Evolutionary conservation across 2,329 filamentous ascomycete genomes (phyloP).

Genomic region (Cryoendolithus antarcticus): DNA sequence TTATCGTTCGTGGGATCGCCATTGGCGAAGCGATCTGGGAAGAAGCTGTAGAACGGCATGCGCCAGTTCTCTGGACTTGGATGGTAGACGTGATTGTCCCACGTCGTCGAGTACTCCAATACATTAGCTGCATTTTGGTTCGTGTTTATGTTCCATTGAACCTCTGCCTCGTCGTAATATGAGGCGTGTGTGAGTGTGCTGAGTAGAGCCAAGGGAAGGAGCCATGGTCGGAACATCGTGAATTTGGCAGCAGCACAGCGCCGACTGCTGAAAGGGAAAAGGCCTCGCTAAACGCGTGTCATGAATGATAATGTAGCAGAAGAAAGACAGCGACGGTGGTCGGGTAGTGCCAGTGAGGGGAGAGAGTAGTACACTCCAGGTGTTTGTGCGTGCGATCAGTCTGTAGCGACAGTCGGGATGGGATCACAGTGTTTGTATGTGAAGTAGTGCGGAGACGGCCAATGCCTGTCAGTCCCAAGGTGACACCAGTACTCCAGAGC

Average conservation of each 20-base stretch:
- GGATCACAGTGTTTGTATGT: too few species aligned
- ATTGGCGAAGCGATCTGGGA: slow-evolving; percentile 52
- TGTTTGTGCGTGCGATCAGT: too few species aligned
- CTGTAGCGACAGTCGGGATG: too few species aligned
- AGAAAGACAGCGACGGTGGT: too few species aligned
- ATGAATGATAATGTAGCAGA: slow-evolving; percentile 3
- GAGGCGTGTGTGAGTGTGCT: slow-evolving; percentile 11
- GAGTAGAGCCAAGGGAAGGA: slow-evolving; percentile 5
- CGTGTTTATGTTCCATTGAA: slow-evolving; percentile 48
- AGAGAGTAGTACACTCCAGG: too few species aligned
- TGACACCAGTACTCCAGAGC: too few species aligned
- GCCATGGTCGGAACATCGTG: slow-evolving; percentile 7
- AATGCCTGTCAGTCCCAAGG: too few species aligned
- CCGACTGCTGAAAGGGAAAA: slow-evolving; percentile 13
- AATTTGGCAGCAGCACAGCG: slow-evolving; percentile 8
- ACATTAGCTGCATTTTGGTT: slow-evolving; percentile 44
- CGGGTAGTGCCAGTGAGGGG: too few species aligned
- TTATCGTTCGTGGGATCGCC: slow-evolving; percentile 54
- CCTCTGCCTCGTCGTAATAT: slow-evolving; percentile 37
- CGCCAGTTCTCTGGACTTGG: slow-evolving; percentile 51
- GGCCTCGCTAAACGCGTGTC: slow-evolving; percentile 24
- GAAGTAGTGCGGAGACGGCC: too few species aligned
- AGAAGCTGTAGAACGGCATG: slow-evolving; percentile 53
- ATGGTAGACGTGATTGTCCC: slow-evolving; percentile 40
- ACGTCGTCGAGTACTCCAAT: slow-evolving; percentile 45